Base-by-base conservation (phyloP, 371 early-diverging fungal genomes). In the Mortierella sp. region DNA sequence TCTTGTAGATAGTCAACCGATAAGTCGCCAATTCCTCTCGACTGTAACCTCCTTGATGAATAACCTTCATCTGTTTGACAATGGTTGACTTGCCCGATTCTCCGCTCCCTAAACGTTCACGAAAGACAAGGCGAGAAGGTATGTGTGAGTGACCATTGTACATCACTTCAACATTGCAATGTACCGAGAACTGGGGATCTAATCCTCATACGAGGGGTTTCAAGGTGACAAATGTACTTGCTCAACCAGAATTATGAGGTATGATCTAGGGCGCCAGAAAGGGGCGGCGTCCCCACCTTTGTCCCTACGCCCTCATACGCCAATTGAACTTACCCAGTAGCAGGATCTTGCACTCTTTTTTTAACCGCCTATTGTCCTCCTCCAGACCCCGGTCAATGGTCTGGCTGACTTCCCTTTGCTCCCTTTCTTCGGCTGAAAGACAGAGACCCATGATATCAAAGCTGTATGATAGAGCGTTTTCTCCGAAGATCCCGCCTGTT, bases 41-140 rank as follows among this genome's bases (percentile, higher is more conserved):
- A 19, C 88, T 84, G 78, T 93, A 98, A 7, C 96, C 97, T 31
- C 88, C 85, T 69, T 93, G 94, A 80, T 96, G 92, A 63, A 97
- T 91, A 64, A 97, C 90, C 71, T 94, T 94, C 94, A 96, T 94
- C 79, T 96, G 96, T 61, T 96, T 96, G 34, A 95, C 90, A 57
- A 96, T 91, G 29, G 96, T 96, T 41, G 93, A 91, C 80, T 95
- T 95, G 55, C 96, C 96, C 28, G 94, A 93, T 80, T 96, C 96
- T 54, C 95, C 95, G 69, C 92, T 91, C 16, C 95, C 92, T 90
- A 58, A 44, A n/a, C 31, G 19, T 44, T 10, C 7, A 44, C 29
- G 41, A 24, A 27, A 34, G 12, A 57, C 28, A 4, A 25, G 24
- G 24, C 19, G 45, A 43, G 55, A 60, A 46, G 39, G 52, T 46